Evolutionary conservation across 2,329 filamentous ascomycete genomes (phyloP), one percentile per base, ranked within the genome.

Genomic region (Neocucurbitaria cava): DNA sequence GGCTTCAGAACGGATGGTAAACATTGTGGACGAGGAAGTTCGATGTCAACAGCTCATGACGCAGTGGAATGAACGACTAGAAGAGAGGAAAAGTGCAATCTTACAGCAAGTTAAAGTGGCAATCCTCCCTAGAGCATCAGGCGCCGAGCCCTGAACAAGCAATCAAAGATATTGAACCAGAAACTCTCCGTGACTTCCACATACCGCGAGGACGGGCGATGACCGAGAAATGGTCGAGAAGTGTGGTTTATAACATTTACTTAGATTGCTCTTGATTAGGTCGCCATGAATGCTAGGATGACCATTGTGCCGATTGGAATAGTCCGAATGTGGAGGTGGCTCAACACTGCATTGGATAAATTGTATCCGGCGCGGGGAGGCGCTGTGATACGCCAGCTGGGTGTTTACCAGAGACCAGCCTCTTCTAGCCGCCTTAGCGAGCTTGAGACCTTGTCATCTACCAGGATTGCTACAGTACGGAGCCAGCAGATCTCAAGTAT

Each of bases 241-340:
- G 42, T 54, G 42, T 48, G 47, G 59, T 62, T 61, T 51, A 64
- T 58, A 59, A 49, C 58, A 66, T 62, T 48, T 69, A 66, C 57
- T 54, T 71, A 71, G 39, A 72, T 72, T 73, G 57, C 54, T 42
- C 43, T 72, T 70, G 56, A 70, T 73, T 70, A 66, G 56, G 52
- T 52, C 49, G 43, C 50, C 57, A 62, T 58, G 56, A 54, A 54
- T 45, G 54, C 59, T 64, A 47, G 56, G 54, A 49, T 55, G 49
- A 46, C 20, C 33, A 31, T 58, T 46, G 50, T 64, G 58, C 64
- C 61, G 56, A 68, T 68, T 69, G 61, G 66, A 55, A 62, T 46
- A 44, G 46, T 52, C 64, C 58, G 53, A 65, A 41, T 44, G 54
- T 58, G 58, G 56, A 64, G 52, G 51, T 66, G 61, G 51, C 49